Evolutionary conservation across 768 basidiomycete species (phyloP), one percentile per base, ranked within the genome.

Genomic region (Trametes maxima): DNA sequence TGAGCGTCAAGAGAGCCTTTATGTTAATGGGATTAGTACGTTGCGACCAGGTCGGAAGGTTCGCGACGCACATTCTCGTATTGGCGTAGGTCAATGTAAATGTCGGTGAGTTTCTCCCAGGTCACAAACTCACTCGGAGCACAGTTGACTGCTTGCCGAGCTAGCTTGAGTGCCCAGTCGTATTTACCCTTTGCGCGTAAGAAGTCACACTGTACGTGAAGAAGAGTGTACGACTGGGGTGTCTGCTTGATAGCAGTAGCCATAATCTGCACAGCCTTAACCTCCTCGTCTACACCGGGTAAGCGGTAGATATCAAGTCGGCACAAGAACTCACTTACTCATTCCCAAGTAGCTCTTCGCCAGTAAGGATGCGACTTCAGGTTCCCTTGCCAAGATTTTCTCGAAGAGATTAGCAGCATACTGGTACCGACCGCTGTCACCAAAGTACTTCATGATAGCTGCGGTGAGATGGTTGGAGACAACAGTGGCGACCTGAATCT

Each of bases 91-190:
- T 98, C 95, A 48, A 98, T 95, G 71, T 96, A 97, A 54, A 96
- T 77, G 65, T 98, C 93, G 0, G 96, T 95, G 67, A 98, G 77
- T 76, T 97, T 98, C 70, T 98, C 95, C 95, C 97, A 99, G 0
- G 96, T 98, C 19, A 97, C 92, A 65, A 99, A 98, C 73, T 99
- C 97, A 78, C 92, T 95, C 6, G 97, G 97, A 0, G 97, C 97
- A 66, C 95, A 96, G 67, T 98, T 98, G 71, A 98, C 97, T 0
- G 97, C 97, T 70, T 98, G 93, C 63, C 85, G 85, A 0, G 96
- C 96, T 39, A 99, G 78, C 70, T 93, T 90, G 59, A 95, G 80
- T 0, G 95, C 95, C 93, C 94, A 98, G 33, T 90, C 90, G 39
- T 79, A 72, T 69, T 88, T 89, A 50, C 88, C 89, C 70, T 98